Evolutionary conservation across 139 green algal genomes (phyloP), one percentile per base, ranked within the genome.

Genomic region (Nannochloris sp.): DNA sequence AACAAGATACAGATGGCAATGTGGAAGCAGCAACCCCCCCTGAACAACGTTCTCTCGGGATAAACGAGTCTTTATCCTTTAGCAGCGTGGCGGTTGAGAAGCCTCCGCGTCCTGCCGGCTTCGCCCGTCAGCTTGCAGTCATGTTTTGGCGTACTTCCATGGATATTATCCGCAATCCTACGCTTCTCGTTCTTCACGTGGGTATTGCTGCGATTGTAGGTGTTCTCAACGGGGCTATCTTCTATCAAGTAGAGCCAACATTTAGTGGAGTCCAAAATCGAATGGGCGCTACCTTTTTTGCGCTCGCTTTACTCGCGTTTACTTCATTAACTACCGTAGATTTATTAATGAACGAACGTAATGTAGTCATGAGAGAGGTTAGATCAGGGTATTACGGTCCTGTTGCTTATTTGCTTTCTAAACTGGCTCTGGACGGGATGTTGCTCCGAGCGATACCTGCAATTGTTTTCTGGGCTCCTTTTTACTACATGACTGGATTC

Each of bases 231-330:
- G 84, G 83, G 38, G 12, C 73, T 27, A 77, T 88, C 54, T 92
- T 90, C 66, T 85, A 47, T 34, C 27, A 87, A 30, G 54, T 78
- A 13, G 30, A 67, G 30, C 23, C 48, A 9, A 75, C 74, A 33
- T 24, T 70, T 46, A 69, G 71, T 29, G 83, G 83, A 61, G 72
- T 82, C 3, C 83, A 92, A 70, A 91, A 90, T 65, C 81, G 74
- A 46, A 63, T 79, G 57, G 74, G 88, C 27, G 79, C 68, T 48
- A 78, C 89, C 59, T 95, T 95, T 78, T 94, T 95, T 65, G 73
- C 80, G 2, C 78, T 93, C 10, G 73, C 70, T 29, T 85, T 93
- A 25, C 70, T 91, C 3, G 85, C 67, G 47, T 89, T 95, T 73
- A 84, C 78, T 14, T 78, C 77, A 7, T 68, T 93, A 10, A 90